Conservation (phyloP, 768 basidiomycete genomes). For the Suillus luteus region DNA sequence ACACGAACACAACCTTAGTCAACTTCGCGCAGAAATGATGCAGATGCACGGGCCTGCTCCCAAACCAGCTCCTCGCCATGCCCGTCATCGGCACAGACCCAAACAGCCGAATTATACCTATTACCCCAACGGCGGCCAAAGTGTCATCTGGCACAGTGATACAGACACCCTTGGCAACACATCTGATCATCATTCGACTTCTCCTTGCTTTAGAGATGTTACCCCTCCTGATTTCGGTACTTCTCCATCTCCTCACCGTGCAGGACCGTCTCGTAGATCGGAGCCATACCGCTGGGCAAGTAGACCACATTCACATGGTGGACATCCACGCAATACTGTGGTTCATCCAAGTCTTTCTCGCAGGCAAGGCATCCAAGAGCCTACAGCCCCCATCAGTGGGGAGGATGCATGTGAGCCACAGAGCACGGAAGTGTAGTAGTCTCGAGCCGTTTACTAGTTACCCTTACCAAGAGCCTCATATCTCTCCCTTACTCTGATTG, state of each 20-base stretch:
- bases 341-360: not conserved
- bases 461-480: not conserved
- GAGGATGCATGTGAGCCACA: not conserved
- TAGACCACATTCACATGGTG: not conserved
- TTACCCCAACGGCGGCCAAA: not conserved
- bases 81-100: not conserved
- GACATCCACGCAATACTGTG: not conserved
- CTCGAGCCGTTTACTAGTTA: not conserved
- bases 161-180: not conserved
- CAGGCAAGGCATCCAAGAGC: not conserved
- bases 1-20: slow-evolving; percentile 18
- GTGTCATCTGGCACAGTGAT: not conserved
- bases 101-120: not conserved
- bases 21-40: slow-evolving; percentile 20
- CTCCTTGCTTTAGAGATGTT: not conserved
- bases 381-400: not conserved
- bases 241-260: not conserved
- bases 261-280: not conserved
- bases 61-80: not conserved
- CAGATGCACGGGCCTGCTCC: not conserved
- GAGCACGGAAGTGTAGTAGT: not conserved
- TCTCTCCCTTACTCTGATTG: not conserved
- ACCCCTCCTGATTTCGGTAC: too few species aligned
- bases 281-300: not conserved
- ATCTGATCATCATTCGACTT: not conserved